Evolutionary conservation across 345 rosid genomes (phyloP).

Genomic region (Excoecaria agallocha): DNA sequence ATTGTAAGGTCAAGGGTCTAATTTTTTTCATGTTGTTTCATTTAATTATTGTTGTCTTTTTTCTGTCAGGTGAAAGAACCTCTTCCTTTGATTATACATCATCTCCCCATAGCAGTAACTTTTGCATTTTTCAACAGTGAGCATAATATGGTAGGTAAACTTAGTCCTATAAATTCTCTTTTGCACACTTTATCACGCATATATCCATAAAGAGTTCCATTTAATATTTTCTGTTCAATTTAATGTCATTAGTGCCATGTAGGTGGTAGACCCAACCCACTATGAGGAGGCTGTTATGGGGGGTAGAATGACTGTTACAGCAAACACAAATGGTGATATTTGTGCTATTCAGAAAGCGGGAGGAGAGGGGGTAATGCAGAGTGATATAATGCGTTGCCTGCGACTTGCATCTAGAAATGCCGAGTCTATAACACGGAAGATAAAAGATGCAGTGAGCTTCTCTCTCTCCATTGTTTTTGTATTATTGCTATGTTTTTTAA

Average conservation of each 20-base stretch:
- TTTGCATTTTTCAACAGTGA: constrained; percentile 74
- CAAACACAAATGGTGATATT: constrained; percentile 84
- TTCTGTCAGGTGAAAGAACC: constrained; percentile 72
- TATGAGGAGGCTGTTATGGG: constrained; percentile 83
- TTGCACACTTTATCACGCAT: background rate
- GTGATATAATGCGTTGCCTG: constrained; percentile 62
- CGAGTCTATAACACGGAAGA: constrained; percentile 57
- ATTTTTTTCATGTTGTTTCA: background rate
- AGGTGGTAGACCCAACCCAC: constrained; percentile 70
- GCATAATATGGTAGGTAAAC: constrained; percentile 54
- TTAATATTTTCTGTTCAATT: background rate
- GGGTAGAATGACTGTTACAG: constrained; percentile 88
- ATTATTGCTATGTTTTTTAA: background rate
- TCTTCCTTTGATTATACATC: constrained; percentile 84
- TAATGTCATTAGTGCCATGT: constrained; percentile 15
- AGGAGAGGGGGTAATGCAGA: constrained; percentile 60
- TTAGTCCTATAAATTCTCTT: background rate
- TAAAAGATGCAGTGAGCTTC: constrained; percentile 60
- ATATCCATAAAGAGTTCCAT: constrained; percentile 5
- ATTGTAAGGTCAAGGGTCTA: background rate
- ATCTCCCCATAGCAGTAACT: constrained; percentile 90
- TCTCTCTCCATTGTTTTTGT: background rate
- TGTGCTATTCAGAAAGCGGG: constrained; percentile 83
- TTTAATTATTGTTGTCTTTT: background rate
- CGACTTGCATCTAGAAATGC: constrained; percentile 56